These are phyloP conservation scores for Trypethelium eluteriae DNA, from an alignment of 495 filamentous ascomycete species.

Conservation along the genomic window DNA sequence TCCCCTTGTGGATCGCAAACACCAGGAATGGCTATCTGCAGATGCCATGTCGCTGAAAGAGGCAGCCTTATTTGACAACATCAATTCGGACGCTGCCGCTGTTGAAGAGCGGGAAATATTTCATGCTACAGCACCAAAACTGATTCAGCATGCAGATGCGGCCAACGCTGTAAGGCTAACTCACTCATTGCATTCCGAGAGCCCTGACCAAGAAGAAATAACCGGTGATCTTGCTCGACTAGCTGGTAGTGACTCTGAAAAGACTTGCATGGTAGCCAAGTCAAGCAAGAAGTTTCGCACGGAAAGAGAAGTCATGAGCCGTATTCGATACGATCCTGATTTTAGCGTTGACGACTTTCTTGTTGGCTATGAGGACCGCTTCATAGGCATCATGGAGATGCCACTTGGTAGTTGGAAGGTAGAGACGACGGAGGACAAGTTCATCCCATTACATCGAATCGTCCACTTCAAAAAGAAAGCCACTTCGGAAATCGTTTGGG, in stretches of 20 bases:
- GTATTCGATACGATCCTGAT: slow-evolving; percentile 61
- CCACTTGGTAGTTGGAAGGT: slow-evolving; percentile 59
- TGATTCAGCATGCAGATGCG: too few relatives aligned
- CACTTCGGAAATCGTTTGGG: slow-evolving; percentile 49
- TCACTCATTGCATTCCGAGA: too few relatives aligned
- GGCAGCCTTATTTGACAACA: background rate
- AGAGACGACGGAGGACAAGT: slow-evolving; percentile 74
- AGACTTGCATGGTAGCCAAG: slow-evolving; percentile 11
- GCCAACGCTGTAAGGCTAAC: too few relatives aligned
- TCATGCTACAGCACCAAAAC: background rate
- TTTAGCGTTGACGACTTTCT: slow-evolving; percentile 58
- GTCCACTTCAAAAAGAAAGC: slow-evolving; percentile 57
- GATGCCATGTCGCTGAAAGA: background rate
- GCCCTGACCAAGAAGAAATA: background rate
- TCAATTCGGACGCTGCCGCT: background rate
- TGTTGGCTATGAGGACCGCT: slow-evolving; percentile 70
- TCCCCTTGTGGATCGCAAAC: background rate
- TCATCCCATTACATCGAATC: slow-evolving; percentile 75
- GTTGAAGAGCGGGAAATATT: background rate
- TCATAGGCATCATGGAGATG: slow-evolving; percentile 57
- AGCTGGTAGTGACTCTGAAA: background rate
- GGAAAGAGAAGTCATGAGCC: slow-evolving; percentile 58
- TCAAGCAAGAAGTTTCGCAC: slow-evolving; percentile 33
- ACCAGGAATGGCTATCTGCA: background rate
- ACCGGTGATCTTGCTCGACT: background rate